These are phyloP conservation scores for Podila minutissima DNA, from an alignment of 192 early-diverging fungal species.

Conservation along the genomic window DNA sequence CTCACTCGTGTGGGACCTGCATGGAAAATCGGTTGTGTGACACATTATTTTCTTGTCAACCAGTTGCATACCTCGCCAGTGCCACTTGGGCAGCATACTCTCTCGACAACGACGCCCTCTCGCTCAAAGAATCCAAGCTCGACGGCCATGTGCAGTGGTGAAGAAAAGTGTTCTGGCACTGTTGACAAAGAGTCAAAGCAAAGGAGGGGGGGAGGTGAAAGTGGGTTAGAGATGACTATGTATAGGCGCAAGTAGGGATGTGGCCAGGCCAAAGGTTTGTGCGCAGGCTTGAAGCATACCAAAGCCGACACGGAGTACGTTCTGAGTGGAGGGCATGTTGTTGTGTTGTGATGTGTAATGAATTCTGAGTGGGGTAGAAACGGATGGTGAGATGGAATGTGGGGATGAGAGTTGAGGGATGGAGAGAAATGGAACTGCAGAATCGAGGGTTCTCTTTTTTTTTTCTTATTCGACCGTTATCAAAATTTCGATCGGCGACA, in stretches of 20 bases:
- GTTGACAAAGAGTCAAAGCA: neutral
- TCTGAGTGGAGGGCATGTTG: conserved; percentile 39
- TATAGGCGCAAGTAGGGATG: neutral
- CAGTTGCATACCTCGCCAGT: conserved; percentile 25
- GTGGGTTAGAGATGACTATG: neutral
- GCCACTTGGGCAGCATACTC: conserved; percentile 62
- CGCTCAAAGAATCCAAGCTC: conserved; percentile 67
- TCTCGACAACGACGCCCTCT: conserved; percentile 62
- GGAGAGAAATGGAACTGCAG: too few relatives aligned
- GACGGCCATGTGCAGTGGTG: conserved; percentile 70
- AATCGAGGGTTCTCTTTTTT: neutral
- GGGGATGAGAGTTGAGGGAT: neutral
- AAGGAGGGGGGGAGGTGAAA: neutral
- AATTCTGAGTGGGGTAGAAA: neutral
- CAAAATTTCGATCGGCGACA: too few relatives aligned
- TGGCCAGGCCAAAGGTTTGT: neutral
- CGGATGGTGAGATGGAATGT: neutral
- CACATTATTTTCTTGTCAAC: conserved; percentile 21
- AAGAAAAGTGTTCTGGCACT: conserved; percentile 84
- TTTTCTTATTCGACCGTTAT: too few relatives aligned
- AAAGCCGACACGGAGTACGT: conserved; percentile 45
- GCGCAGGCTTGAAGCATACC: conserved; percentile 1
- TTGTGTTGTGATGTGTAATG: neutral
- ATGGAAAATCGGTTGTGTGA: too few relatives aligned
- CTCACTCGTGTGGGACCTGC: too few relatives aligned